Conservation (phyloP, 331 rosid genomes). For the Malus hybrid region DNA sequence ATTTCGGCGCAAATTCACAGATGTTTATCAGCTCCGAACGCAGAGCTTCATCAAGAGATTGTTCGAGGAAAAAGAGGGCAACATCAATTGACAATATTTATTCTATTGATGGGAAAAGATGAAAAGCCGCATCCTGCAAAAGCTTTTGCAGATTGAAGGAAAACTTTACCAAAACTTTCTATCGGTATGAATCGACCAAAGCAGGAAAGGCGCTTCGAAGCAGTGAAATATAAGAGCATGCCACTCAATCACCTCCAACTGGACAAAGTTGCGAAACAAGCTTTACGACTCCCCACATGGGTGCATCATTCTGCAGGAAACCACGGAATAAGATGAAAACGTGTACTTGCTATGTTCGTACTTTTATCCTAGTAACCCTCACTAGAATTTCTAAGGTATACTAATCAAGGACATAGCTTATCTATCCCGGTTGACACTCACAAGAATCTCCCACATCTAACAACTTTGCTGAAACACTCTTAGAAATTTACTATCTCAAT, state of each 20-base stretch:
- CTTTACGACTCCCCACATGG: conserved; percentile 68
- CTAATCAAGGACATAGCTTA: no score
- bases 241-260: conserved; percentile 16
- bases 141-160: background rate
- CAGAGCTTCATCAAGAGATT: no score
- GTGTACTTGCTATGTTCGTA: background rate
- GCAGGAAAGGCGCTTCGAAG: background rate
- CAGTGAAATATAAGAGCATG: background rate
- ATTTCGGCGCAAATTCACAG: no score
- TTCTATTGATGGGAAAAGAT: background rate
- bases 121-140: background rate
- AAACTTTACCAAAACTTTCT: background rate
- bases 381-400: no score
- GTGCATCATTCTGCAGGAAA: conserved; percentile 86
- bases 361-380: background rate
- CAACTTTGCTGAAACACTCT: background rate
- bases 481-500: background rate
- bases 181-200: background rate
- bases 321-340: background rate
- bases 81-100: background rate
- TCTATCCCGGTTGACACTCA: no score
- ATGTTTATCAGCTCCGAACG: no score
- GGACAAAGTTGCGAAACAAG: conserved; percentile 58
- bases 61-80: no score
- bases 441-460: background rate